Evolutionary conservation across 164 flowering plant genomes (phyloP).

Genomic region (Umbellularia californica): DNA sequence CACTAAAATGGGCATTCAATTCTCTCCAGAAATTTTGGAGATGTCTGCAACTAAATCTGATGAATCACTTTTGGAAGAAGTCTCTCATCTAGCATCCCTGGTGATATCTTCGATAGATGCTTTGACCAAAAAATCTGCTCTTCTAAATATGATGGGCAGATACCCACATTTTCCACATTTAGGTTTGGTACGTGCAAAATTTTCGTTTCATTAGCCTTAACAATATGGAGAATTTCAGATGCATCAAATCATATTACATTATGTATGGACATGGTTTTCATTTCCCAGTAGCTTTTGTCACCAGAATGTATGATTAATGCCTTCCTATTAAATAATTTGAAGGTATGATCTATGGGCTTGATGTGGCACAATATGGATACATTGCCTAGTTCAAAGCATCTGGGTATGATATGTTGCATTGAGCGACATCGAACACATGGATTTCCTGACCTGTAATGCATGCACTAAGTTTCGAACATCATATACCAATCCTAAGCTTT

Average conservation of each 20-base stretch:
- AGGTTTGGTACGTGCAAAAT: constrained; percentile 45
- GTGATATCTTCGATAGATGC: constrained; percentile 43
- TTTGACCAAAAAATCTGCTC: constrained; percentile 30
- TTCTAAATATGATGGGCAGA: constrained; percentile 35
- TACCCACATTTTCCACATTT: constrained; percentile 34
- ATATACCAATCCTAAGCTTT: too few relatives aligned
- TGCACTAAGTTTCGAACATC: too few relatives aligned
- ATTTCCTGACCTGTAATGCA: too few relatives aligned
- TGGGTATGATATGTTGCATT: too few relatives aligned
- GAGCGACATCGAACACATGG: too few relatives aligned
- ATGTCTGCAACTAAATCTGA: constrained; percentile 33
- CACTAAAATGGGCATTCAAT: constrained; percentile 26
- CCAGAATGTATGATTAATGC: neutral
- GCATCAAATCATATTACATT: neutral
- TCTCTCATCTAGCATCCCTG: constrained; percentile 39
- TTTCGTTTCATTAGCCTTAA: neutral
- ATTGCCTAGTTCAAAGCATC: too few relatives aligned
- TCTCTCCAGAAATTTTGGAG: constrained; percentile 57
- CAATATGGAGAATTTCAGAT: neutral
- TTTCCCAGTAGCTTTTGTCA: neutral
- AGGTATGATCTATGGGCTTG: neutral
- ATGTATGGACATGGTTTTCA: neutral
- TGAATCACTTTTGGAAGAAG: constrained; percentile 53
- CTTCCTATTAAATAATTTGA: neutral
- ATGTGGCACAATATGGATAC: too few relatives aligned